Percentiles rank a stretch among this genome's conserved stretches.
Conservation (phyloP, 2,329 filamentous ascomycete genomes). For the Pyricularia sp. region DNA sequence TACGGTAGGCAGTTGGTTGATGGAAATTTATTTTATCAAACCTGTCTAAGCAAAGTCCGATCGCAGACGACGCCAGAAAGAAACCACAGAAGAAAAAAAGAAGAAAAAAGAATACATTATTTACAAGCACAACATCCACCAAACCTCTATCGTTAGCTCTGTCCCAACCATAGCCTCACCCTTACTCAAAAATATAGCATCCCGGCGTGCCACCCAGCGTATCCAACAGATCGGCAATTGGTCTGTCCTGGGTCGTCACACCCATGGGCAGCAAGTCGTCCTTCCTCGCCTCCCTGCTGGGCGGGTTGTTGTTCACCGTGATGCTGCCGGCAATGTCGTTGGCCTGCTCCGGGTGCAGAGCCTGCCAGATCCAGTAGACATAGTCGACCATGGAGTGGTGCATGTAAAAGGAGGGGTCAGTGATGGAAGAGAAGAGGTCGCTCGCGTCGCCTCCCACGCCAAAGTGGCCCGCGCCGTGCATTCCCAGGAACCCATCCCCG, state of each 20-base stretch:
- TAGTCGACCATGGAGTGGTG: slow-evolving; percentile 22
- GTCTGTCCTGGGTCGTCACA: background rate
- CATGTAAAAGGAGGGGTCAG: slow-evolving; percentile 24
- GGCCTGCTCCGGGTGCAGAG: slow-evolving; percentile 17
- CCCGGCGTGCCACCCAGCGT: background rate
- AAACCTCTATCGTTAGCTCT: background rate
- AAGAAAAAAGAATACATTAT: background rate
- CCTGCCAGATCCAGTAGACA: slow-evolving; percentile 26
- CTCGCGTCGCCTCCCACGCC: slow-evolving; percentile 24
- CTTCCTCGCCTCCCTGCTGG: slow-evolving; percentile 15
- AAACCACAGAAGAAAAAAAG: too few relatives aligned
- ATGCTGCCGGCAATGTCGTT: background rate
- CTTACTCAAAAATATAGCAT: background rate
- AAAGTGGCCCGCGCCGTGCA: slow-evolving; percentile 25
- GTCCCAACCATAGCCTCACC: background rate
- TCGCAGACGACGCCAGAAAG: too few relatives aligned
- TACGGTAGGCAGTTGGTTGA: too few relatives aligned
- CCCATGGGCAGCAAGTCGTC: slow-evolving; percentile 16
- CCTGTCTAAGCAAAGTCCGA: too few relatives aligned
- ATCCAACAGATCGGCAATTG: background rate
- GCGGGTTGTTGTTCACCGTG: slow-evolving; percentile 3
- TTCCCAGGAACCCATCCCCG: slow-evolving; percentile 11
- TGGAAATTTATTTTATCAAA: too few relatives aligned
- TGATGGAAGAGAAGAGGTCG: slow-evolving; percentile 21
- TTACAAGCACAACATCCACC: background rate